Evolutionary conservation across 2,329 filamentous ascomycete species (phyloP), one percentile per base, ranked within the genome.

Genomic region (Colletotrichum sidae): DNA sequence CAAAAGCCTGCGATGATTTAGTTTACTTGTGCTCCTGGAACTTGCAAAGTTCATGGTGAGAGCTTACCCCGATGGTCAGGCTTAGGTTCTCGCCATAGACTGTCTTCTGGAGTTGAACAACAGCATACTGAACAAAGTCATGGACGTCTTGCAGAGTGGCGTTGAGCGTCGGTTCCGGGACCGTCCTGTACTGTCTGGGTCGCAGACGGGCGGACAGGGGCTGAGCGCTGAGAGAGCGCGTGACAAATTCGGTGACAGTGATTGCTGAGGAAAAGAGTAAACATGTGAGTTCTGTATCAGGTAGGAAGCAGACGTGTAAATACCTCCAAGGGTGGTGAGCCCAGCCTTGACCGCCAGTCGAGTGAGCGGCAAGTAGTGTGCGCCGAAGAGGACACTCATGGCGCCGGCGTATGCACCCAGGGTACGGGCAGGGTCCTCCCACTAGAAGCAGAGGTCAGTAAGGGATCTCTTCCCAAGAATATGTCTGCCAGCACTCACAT

Each of bases 401-500:
- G 52, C 39, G 12, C 37, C 42, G 4, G 56, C 15, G n/a, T 65
- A 65, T 13, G 47, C 33, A 8, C 62, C 62, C 3, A 65, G 45
- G 10, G 62, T 65, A 2, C 62, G 56, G 8, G 46, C 25, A 3
- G 62, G 62, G 5, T 65, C 57, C 11, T 65, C 62, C 62, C 62
- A 65, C 62, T 65, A 7, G 1, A 37, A 10, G 1, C 5, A 6
- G 13, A 1, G 55, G 37, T 51, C 4, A 65, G 34, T 35, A 35
- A 13, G 25, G 8, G 5, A 9, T 6, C 7, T 25, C 4, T 25
- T 25, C 25, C 25, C 25, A 17, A 1, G 8, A 9, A 10, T n/a
- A 13, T 17, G 2, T 1, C 7, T 3, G 8, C 5, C 4, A 3
- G 12, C 6, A 44, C 46, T 46, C 25, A 55, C 62, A 35, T 45